Evolutionary conservation across 768 basidiomycete species (phyloP), one percentile per base, ranked within the genome.

Genomic region (Hydnomerulius pinastri): DNA sequence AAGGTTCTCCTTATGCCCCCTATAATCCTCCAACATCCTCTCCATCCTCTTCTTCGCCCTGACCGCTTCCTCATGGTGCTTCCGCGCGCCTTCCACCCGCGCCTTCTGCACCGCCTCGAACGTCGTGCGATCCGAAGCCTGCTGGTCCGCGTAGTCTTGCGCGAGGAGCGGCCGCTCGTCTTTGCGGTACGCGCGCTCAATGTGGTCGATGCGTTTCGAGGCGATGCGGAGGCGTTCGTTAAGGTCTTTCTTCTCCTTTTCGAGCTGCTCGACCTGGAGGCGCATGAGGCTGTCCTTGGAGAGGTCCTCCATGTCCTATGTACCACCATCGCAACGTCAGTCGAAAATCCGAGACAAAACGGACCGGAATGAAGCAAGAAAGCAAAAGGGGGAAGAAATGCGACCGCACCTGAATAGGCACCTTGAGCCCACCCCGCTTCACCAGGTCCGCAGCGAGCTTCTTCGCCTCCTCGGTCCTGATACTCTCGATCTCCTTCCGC

Each of bases 191-290:
- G 95, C 94, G 46, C 94, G 92, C 71, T 98, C 96, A 66, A 90
- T 67, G 72, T 99, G 96, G 65, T 98, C 97, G 59, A 98, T 81
- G 21, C 94, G 87, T 73, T 98, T 98, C 30, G 85, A 67, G 37
- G 86, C 79, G 56, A 95, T 82, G 20, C 92, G 86, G 41, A 96
- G 77, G 18, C 88, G 81, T 60, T 93, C 90, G 50, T 78, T 79
- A 56, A 91, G 75, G 58, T 93, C 90, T 61, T 83, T 87, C 78
- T 94, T 96, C 73, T 98, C 95, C 73, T 96, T 97, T 74, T 97
- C 97, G 38, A 98, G 78, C 64, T 98, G 93, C 57, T 92, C 86
- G 30, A 97, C 93, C 68, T 97, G 94, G 58, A 97, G 82, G 25
- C 80, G 82, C 68, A 98, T 87, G 54, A 98, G 81, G 40, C 83